phyloP scores from a whole-genome alignment of 805 yeast genomes.

The Teunomyces cretensis region DNA sequence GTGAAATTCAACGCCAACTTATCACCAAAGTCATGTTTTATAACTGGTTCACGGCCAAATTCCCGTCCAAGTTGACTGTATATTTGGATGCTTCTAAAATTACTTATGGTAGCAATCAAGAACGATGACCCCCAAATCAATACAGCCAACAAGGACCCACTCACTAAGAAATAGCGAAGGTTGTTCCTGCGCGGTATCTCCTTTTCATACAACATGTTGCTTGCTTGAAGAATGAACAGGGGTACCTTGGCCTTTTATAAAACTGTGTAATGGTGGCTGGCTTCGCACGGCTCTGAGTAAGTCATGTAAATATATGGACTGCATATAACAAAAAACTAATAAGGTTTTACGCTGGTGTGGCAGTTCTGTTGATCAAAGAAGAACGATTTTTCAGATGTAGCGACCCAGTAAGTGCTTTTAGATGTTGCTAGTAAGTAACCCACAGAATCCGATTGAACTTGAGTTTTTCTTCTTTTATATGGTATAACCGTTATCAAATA shows the following conservation, averaged over 20 bases:
- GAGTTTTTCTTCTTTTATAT: too few species aligned
- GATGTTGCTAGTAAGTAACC: too few species aligned
- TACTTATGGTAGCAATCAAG: slow-evolving; percentile 22
- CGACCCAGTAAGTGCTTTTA: too few species aligned
- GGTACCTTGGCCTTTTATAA: slow-evolving; percentile 1
- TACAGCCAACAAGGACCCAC: slow-evolving; percentile 22
- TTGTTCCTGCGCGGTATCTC: slow-evolving; percentile 3
- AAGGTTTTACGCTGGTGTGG: neutral
- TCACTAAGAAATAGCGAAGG: slow-evolving; percentile 9
- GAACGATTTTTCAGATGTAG: too few species aligned
- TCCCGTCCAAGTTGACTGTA: neutral
- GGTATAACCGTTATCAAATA: too few species aligned
- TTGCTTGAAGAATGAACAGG: neutral
- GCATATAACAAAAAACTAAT: neutral
- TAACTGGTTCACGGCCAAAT: neutral
- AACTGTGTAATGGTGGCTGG: neutral
- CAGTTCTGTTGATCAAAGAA: too few species aligned
- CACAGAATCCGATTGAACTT: too few species aligned
- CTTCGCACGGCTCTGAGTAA: neutral
- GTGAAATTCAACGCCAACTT: slow-evolving; percentile 29
- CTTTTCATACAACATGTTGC: slow-evolving; percentile 8
- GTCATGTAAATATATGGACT: neutral
- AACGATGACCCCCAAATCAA: slow-evolving; percentile 40
- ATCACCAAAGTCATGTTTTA: slow-evolving; percentile 13
- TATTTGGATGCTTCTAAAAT: slow-evolving; percentile 9